phyloP scores from a whole-genome alignment of 2,329 filamentous ascomycete genomes.

The Macrophomina tecta region DNA sequence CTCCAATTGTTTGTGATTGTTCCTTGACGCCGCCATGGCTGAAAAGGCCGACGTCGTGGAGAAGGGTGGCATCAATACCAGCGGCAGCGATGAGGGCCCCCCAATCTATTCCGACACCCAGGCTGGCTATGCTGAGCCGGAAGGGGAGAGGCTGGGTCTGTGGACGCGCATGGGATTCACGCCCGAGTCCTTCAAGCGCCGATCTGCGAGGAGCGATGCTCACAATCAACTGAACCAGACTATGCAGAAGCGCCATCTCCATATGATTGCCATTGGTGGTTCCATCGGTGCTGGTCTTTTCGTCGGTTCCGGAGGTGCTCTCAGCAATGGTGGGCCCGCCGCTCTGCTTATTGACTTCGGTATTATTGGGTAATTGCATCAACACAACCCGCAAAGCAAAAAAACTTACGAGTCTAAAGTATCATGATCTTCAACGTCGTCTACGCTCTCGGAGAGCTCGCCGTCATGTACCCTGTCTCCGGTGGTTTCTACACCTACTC shows the following conservation, averaged over 20 bases:
- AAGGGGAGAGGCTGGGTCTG: constrained; percentile 34
- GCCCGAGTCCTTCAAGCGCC: constrained; percentile 46
- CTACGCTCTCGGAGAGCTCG: constrained; percentile 89
- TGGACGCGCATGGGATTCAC: constrained; percentile 50
- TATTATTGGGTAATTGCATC: constrained; percentile 65
- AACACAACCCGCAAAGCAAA: too few relatives aligned
- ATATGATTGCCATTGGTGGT: constrained; percentile 97
- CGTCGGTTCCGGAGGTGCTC: constrained; percentile 68
- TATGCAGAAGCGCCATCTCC: constrained; percentile 68
- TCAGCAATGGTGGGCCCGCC: constrained; percentile 47
- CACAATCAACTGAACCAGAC: constrained; percentile 66
- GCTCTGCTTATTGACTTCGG: constrained; percentile 45
- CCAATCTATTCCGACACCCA: neutral
- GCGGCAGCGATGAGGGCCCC: constrained; percentile 19
- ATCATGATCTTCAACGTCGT: constrained; percentile 91
- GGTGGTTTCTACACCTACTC: constrained; percentile 93
- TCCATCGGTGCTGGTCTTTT: constrained; percentile 81
- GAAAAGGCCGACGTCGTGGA: constrained; percentile 23
- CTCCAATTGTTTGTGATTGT: neutral
- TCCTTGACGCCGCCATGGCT: constrained; percentile 4
- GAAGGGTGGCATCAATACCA: constrained; percentile 20
- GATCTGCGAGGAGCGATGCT: constrained; percentile 31
- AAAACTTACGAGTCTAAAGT: neutral
- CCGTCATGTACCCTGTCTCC: constrained; percentile 86
- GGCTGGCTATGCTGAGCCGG: neutral